phyloP scores from a whole-genome alignment of 768 basidiomycete genomes.

The Termitomyces sp. region DNA sequence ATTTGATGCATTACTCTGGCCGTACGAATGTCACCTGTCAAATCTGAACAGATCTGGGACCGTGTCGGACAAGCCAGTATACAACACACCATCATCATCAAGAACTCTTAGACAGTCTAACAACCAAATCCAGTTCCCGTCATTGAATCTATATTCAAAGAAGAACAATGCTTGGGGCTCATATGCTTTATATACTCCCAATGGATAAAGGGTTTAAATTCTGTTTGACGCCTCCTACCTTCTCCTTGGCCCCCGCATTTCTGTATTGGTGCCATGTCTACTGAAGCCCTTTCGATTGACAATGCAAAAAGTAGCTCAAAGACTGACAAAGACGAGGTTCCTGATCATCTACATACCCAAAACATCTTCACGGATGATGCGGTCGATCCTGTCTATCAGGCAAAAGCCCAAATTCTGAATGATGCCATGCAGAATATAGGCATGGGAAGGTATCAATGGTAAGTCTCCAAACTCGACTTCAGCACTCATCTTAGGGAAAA shows the following conservation, averaged over 20 bases:
- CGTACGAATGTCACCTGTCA: too few relatives aligned
- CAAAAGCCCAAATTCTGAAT: conserved; percentile 55
- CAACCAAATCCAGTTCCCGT: too few relatives aligned
- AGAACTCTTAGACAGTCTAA: too few relatives aligned
- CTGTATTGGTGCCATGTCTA: not conserved
- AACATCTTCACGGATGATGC: conserved; percentile 11
- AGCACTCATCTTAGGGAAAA: not conserved
- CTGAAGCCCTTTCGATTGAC: not conserved
- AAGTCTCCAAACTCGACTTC: conserved; percentile 2
- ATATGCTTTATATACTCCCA: too few relatives aligned
- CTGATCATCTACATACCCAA: not conserved
- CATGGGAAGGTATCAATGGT: conserved; percentile 67
- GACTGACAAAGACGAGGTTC: not conserved
- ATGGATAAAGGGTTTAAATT: too few relatives aligned
- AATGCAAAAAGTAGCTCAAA: not conserved
- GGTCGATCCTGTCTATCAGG: conserved; percentile 56
- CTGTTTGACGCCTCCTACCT: not conserved
- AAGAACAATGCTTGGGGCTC: too few relatives aligned
- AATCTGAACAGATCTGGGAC: too few relatives aligned
- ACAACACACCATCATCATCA: too few relatives aligned
- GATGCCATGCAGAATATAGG: conserved; percentile 63
- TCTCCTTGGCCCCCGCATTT: not conserved
- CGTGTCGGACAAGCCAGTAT: too few relatives aligned
- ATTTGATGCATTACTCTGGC: too few relatives aligned
- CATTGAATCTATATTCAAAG: too few relatives aligned